Base-by-base conservation (phyloP, 2,329 filamentous ascomycete genomes). In the Phyllosticta citrichinensis region DNA sequence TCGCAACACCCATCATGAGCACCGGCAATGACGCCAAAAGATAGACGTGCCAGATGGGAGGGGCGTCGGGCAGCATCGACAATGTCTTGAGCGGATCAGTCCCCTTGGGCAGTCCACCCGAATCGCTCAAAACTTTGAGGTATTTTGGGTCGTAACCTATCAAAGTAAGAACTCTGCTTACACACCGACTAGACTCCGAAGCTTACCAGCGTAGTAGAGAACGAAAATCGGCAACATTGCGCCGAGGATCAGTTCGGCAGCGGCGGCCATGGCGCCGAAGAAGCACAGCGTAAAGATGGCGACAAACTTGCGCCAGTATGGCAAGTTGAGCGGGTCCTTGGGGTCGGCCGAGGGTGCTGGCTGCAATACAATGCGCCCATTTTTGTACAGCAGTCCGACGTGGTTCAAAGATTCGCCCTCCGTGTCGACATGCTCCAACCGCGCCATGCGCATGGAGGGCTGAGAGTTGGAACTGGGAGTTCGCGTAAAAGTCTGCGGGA, bases 191-290 rank as follows among this genome's bases (percentile, higher is more conserved):
- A 30, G 6, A 30, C 9, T 30, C 5, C 2, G 6, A 30, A 30
- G 27, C 27, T 30, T 30, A 30, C 64, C 65, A n/a, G 69, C 66
- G 56, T 70, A 71, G 58, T 69, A 50, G 10, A 70, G 56, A 5
- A 65, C 65, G 61, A 71, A 70, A n/a, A 70, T 66, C 1, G 69
- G 69, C 55, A 70, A 60, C 54, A 70, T 65, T 6, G 67, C 67
- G 12, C 69, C 68, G 20, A 71, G 59, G 24, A 71, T 69, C 17
- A 68, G 52, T 57, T 70, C 68, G 10, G 69, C 68, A 6, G 68
- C 65, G 2, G 67, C 63, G n/a, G 68, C 68, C 55, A 71, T 62
- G 1, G 68, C 67, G 10, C 66, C 65, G 55, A 65, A 68, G 59
- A 67, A 64, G 50, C 63, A 65, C 11, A 66, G 52, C 5, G 56